Conservation (phyloP, 2,329 filamentous ascomycete genomes). For the Exophiala sp. region DNA sequence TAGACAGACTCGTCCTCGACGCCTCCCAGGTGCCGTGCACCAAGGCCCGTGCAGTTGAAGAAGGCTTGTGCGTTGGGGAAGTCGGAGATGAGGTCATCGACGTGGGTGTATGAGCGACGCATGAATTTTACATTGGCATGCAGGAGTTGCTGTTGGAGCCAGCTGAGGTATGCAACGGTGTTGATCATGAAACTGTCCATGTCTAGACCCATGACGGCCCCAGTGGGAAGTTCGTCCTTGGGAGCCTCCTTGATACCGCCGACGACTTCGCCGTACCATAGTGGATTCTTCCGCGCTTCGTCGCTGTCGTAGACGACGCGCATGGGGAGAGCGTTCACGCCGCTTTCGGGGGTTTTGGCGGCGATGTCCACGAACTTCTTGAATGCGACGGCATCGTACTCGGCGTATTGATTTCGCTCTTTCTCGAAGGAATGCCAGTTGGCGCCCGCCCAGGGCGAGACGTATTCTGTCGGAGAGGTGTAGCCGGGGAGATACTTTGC, state of each 20-base stretch:
- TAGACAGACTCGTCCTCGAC: constrained; percentile 70
- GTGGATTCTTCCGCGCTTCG: constrained; percentile 62
- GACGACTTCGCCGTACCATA: constrained; percentile 70
- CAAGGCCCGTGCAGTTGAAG: constrained; percentile 80
- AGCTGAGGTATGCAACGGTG: constrained; percentile 77
- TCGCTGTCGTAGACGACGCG: constrained; percentile 39
- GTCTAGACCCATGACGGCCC: constrained; percentile 52
- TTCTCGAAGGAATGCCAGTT: constrained; percentile 59
- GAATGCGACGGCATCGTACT: constrained; percentile 59
- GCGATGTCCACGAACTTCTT: constrained; percentile 54
- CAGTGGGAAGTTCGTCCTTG: constrained; percentile 9
- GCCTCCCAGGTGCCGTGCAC: constrained; percentile 71
- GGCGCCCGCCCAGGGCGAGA: constrained; percentile 76
- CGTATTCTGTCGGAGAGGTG: constrained; percentile 72
- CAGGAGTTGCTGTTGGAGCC: constrained; percentile 66
- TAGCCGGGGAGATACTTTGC: constrained; percentile 84
- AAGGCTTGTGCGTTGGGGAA: constrained; percentile 59
- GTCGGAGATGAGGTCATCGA: constrained; percentile 32
- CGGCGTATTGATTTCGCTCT: constrained; percentile 29
- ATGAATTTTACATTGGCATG: constrained; percentile 28
- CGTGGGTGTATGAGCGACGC: constrained; percentile 6
- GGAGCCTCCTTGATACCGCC: constrained; percentile 52
- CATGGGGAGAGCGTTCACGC: constrained; percentile 53
- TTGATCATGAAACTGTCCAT: constrained; percentile 80
- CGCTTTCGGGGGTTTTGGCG: constrained; percentile 64